A percentile compares a stretch with the other conserved stretches of the same genome.
These are phyloP conservation scores for Penicillium italicum DNA, from an alignment of 2,329 filamentous ascomycete genomes.

Conservation along the genomic window DNA sequence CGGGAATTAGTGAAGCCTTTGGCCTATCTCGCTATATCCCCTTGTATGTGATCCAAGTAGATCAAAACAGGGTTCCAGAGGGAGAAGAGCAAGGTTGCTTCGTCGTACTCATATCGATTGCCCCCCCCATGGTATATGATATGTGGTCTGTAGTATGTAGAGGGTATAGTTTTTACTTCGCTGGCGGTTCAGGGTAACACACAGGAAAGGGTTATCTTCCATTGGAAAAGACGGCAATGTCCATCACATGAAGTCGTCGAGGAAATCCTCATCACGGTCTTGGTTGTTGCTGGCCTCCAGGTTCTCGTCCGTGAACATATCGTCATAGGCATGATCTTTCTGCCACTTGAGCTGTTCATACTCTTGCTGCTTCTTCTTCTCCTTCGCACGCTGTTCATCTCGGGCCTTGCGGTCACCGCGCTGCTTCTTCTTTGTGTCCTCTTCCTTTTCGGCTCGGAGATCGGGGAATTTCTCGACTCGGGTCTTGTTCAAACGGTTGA, in stretches of 20 bases:
- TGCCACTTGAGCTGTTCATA: slow-evolving; percentile 87
- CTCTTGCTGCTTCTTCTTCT: slow-evolving; percentile 59
- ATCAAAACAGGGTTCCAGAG: background rate
- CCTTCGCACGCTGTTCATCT: slow-evolving; percentile 40
- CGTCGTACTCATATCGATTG: background rate
- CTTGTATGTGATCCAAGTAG: background rate
- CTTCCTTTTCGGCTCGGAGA: slow-evolving; percentile 75
- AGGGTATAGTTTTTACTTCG: slow-evolving; percentile 8
- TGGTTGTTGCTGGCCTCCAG: slow-evolving; percentile 79
- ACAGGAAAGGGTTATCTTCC: background rate
- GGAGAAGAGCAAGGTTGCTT: background rate
- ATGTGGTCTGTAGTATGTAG: background rate
- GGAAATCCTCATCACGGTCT: slow-evolving; percentile 66
- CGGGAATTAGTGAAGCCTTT: background rate
- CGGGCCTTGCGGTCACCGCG: slow-evolving; percentile 56
- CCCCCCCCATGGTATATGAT: background rate
- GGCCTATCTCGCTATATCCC: background rate
- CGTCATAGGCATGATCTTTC: slow-evolving; percentile 97
- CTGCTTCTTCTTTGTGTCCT: slow-evolving; percentile 66
- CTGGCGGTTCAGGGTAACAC: background rate
- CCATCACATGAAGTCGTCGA: slow-evolving; percentile 88
- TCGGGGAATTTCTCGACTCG: slow-evolving; percentile 85
- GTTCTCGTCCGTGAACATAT: slow-evolving; percentile 79
- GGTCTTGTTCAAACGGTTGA: slow-evolving; percentile 99
- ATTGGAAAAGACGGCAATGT: background rate